phyloP scores from a whole-genome alignment of 2,329 filamentous ascomycete species.

The Phialocephala subalpina region DNA sequence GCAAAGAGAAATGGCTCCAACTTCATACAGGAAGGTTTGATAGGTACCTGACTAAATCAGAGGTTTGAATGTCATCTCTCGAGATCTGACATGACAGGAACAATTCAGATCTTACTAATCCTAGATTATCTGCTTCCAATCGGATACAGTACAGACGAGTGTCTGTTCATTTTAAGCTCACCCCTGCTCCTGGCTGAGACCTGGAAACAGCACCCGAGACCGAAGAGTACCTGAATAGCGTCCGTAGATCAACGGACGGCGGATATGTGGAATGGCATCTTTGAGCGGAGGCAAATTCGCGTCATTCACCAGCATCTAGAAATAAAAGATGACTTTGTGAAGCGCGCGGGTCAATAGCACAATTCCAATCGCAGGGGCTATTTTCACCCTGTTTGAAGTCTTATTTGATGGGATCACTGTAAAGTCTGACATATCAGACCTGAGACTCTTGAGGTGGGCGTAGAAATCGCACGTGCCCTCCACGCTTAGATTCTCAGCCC shows the following conservation, averaged over 20 bases:
- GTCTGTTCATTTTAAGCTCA: conserved; percentile 1
- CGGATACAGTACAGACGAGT: neutral
- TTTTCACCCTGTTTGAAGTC: neutral
- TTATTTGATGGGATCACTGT: neutral
- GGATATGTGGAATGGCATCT: neutral
- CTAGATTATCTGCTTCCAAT: conserved; percentile 1
- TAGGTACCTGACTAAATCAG: neutral
- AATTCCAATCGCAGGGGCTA: neutral
- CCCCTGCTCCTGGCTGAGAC: conserved; percentile 8
- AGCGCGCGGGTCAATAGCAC: neutral
- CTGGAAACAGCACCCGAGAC: neutral
- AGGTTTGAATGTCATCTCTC: neutral
- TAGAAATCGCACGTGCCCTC: neutral
- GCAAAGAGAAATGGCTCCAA: too few species aligned
- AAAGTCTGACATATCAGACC: conserved; percentile 4
- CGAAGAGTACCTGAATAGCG: neutral
- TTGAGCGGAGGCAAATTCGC: neutral
- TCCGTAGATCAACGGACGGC: neutral
- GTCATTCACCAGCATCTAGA: neutral
- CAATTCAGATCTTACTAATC: conserved; percentile 6
- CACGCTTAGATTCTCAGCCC: neutral
- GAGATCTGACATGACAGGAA: neutral
- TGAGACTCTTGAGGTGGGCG: conserved; percentile 2
- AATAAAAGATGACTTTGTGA: neutral
- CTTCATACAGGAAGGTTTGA: too few species aligned